Base-by-base conservation (phyloP, 768 basidiomycete genomes). In the Crassisporium funariophilum region DNA sequence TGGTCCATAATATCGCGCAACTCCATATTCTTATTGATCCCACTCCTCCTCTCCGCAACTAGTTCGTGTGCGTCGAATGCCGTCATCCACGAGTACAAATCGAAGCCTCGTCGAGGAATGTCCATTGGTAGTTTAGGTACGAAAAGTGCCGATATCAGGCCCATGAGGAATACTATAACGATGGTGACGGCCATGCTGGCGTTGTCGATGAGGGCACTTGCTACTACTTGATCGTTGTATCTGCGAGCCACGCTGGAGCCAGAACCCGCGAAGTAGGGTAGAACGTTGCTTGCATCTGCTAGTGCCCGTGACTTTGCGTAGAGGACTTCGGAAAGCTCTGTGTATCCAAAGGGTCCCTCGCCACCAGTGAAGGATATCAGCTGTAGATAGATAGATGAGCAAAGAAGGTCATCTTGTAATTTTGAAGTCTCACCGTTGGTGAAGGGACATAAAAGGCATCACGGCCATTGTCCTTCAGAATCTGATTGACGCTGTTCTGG, bases 191-290 rank as follows among this genome's bases (percentile, higher is more conserved):
- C 53, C 53, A 69, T 54, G 9, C 54, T 54, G 9, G 60, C 2
- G 4, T 53, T 55, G 20, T 57, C 43, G 16, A 73, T 59, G 20
- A 25, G 47, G 2, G 67, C 62, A 22, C 25, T 57, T 4, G 70
- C 56, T 6, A 67, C 36, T 0, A 65, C 53, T 6, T 43, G 34
- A 48, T 75, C 71, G 3, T 54, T 43, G 40, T 69, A 76, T 5
- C 53, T 54, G n/a, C 68, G 63, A 11, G 71, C 72, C 12, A 73
- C 57, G 11, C 61, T 54, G 11, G 61, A 52, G 1, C 65, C 69
- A 5, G 69, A 64, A 5, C 75, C 75, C 4, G 58, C 62, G 15
- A 77, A 66, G 54, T 75, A 75, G 1, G 73, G 71, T 2, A 76
- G 64, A 12, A 74, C 56, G 46, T 72, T 71, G 35, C 58, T 61